Conservation (phyloP, 75 land plant genomes). For the Sequoiadendron giganteum region DNA sequence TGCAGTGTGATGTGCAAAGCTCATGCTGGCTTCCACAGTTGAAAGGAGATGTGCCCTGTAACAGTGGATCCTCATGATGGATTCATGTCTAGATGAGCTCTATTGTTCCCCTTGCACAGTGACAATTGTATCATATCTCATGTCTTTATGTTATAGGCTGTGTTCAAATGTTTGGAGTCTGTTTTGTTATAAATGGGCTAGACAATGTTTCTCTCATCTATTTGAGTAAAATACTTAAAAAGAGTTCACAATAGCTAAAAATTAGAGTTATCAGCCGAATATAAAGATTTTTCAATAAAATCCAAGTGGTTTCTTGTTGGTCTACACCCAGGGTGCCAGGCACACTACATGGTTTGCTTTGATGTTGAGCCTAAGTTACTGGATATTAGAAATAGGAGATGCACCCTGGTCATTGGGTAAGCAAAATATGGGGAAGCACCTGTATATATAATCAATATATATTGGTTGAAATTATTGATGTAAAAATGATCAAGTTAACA, state of each 20-base stretch:
- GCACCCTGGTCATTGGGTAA: not conserved
- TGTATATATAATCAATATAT: not conserved
- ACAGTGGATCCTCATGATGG: not conserved
- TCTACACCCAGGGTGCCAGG: not conserved
- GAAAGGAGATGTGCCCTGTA: not conserved
- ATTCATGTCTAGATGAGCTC: not conserved
- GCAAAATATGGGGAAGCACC: too few species aligned
- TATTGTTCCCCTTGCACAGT: not conserved
- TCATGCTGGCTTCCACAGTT: not conserved
- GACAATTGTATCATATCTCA: not conserved
- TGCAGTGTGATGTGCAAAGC: not conserved
- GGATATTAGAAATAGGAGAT: not conserved
- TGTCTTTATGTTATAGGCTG: not conserved
- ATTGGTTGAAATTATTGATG: not conserved
- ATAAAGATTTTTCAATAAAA: too few species aligned
- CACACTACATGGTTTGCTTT: not conserved
- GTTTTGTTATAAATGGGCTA: not conserved
- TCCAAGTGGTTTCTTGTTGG: too few species aligned
- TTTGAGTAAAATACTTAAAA: too few species aligned
- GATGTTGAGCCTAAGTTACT: not conserved
- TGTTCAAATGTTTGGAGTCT: not conserved
- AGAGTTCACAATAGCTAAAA: not conserved
- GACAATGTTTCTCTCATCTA: not conserved
- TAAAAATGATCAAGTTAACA: not conserved
- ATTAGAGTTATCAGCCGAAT: not conserved